Conservation (phyloP, 2,329 filamentous ascomycete genomes). For the Monilinia fructigena region DNA sequence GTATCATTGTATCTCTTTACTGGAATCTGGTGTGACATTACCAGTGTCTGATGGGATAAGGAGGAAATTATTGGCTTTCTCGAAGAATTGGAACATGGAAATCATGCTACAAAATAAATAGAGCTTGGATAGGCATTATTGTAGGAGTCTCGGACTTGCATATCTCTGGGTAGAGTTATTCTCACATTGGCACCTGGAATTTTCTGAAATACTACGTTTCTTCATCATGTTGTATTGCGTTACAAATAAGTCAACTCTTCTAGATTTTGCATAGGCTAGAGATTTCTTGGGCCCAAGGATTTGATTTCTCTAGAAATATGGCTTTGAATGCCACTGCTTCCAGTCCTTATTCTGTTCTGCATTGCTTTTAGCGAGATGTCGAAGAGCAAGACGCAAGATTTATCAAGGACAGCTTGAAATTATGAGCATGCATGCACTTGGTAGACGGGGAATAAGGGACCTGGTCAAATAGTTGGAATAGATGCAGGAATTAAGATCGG, state of each 20-base stretch:
- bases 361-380: background rate
- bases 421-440: background rate
- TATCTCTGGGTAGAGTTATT: conserved; percentile 1
- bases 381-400: background rate
- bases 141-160: conserved; percentile 33
- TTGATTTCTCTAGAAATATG: background rate
- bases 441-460: background rate
- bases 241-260: background rate
- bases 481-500: background rate
- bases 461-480: background rate
- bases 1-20: conserved; percentile 51
- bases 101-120: conserved; percentile 28
- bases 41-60: conserved; percentile 55
- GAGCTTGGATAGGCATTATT: conserved; percentile 42
- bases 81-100: conserved; percentile 37
- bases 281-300: background rate
- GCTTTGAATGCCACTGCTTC: background rate
- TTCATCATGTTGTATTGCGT: background rate
- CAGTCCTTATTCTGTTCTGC: background rate
- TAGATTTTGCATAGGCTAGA: background rate
- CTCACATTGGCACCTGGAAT: background rate
- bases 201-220: background rate
- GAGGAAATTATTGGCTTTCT: conserved; percentile 49
- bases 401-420: background rate
- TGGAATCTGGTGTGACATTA: conserved; percentile 52